Evolutionary conservation across 345 rosid species (phyloP).

Genomic region (Eucalyptus cladocalyx): DNA sequence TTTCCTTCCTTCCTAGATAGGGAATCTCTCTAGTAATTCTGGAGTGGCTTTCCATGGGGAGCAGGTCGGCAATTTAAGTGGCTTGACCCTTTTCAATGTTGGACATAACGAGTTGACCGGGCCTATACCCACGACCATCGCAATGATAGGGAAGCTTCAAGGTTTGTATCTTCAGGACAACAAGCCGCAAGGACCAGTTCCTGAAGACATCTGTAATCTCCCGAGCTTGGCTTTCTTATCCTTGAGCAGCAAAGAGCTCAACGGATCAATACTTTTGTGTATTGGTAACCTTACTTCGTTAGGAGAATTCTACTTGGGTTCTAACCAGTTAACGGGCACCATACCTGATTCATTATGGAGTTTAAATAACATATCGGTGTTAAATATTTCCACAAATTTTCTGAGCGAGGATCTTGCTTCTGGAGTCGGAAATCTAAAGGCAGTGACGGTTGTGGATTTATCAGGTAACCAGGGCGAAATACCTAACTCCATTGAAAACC

Average conservation of each 20-base stretch:
- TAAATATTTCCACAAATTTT: neutral
- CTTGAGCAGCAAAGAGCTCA: neutral
- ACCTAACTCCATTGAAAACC: neutral
- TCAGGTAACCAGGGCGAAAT: neutral
- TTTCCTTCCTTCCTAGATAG: neutral
- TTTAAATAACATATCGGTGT: neutral
- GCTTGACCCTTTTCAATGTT: neutral
- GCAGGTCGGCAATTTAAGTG: neutral
- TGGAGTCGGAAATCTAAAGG: neutral
- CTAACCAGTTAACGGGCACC: neutral
- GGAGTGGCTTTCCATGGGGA: neutral
- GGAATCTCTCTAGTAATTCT: neutral
- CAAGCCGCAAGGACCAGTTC: neutral
- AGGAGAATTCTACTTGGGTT: neutral
- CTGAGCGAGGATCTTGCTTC: neutral
- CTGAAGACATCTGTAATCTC: neutral
- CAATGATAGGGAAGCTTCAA: neutral
- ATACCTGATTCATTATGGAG: neutral
- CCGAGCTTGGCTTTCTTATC: neutral
- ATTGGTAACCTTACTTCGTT: neutral
- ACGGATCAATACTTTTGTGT: neutral
- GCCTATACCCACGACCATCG: neutral
- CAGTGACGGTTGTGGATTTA: neutral
- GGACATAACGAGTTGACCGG: neutral
- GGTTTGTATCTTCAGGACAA: neutral